Base-by-base conservation (phyloP, 2,329 filamentous ascomycete genomes). In the Ceratocystiopsis brevicomis region DNA sequence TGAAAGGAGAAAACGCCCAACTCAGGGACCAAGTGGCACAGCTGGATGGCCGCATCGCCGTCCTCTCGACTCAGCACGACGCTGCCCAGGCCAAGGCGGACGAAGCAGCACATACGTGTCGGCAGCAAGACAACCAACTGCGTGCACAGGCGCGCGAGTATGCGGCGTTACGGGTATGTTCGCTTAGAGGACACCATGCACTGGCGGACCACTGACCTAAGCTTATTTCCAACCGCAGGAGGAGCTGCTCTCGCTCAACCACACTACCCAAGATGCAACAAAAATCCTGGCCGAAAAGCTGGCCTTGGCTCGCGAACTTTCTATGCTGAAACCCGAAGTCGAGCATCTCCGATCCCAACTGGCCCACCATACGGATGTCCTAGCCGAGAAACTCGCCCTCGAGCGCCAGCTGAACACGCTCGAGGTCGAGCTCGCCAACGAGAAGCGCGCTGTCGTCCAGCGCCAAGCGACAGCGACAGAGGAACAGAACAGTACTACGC, bases 391-490 rank as follows among this genome's bases (percentile, higher is more conserved):
- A 57, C 66, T 88, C 39, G 70, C 79, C 2, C 61, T 95, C 14
- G 78, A 90, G 55, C 77, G 81, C 39, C 82, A 90, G 59, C 59
- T 94, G 25, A 78, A 71, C 53, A 76, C 78, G 2, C 59, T 87
- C 3, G 81, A 93, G 57, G 76, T 84, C 38, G 81, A 93, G 52
- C 67, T 94, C 2, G 83, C 87, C 50, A 83, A 81, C 50, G 83
- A 90, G 56, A 88, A 76, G 57, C 72, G 76, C n/a, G 69, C 76
- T 2, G 25, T 9, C 3, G 65, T 71, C 10, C 72, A 78, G 50
- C 72, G 77, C 2, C 4, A 30, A 2, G 25, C 25, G 10, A 10
- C 25, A 6, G 25, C 10, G 25, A 30, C 25, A 30, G 25, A 30
- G 6, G 25, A 30, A 30, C 25, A 30, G 25, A 30, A 30, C 25